Evolutionary conservation across 1,284 basidiomycete species (phyloP).

Genomic region (Golubevia pallescens): DNA sequence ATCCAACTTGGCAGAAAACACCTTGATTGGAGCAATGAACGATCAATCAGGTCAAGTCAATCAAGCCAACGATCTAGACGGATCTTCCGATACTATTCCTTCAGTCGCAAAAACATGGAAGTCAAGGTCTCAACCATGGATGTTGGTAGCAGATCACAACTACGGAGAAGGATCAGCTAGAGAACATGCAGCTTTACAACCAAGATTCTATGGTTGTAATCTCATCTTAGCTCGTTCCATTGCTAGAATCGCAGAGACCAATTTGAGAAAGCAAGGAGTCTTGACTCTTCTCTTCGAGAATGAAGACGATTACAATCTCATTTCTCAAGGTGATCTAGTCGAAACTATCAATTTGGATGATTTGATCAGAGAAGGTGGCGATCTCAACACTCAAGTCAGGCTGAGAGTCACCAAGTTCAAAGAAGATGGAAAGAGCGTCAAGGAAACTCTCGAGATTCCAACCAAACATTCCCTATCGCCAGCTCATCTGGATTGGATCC

Average conservation of each 20-base stretch:
- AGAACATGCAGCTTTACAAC: conserved; percentile 65
- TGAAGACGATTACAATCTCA: conserved; percentile 53
- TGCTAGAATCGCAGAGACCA: conserved; percentile 65
- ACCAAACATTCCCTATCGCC: conserved; percentile 52
- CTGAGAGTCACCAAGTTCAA: conserved; percentile 56
- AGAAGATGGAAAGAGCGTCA: conserved; percentile 38
- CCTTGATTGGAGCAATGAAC: conserved; percentile 66
- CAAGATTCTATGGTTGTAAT: conserved; percentile 63
- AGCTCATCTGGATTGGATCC: conserved; percentile 60
- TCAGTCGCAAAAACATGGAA: conserved; percentile 50
- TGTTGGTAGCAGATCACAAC: conserved; percentile 65
- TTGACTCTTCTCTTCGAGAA: conserved; percentile 59
- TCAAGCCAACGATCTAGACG: conserved; percentile 13
- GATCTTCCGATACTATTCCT: conserved; percentile 50
- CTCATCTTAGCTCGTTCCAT: conserved; percentile 64
- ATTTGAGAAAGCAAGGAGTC: conserved; percentile 61
- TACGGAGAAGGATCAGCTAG: conserved; percentile 65
- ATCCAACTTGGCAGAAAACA: conserved; percentile 94
- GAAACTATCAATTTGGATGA: conserved; percentile 56
- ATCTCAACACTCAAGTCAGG: conserved; percentile 44
- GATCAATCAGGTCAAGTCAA: conserved; percentile 28
- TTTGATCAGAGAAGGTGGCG: conserved; percentile 41
- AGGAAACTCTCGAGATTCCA: conserved; percentile 46
- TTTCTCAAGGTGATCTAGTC: conserved; percentile 48
- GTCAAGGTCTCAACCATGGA: conserved; percentile 60